Evolutionary conservation across 2,329 filamentous ascomycete species (phyloP).

Genomic region (Nemania sp.): DNA sequence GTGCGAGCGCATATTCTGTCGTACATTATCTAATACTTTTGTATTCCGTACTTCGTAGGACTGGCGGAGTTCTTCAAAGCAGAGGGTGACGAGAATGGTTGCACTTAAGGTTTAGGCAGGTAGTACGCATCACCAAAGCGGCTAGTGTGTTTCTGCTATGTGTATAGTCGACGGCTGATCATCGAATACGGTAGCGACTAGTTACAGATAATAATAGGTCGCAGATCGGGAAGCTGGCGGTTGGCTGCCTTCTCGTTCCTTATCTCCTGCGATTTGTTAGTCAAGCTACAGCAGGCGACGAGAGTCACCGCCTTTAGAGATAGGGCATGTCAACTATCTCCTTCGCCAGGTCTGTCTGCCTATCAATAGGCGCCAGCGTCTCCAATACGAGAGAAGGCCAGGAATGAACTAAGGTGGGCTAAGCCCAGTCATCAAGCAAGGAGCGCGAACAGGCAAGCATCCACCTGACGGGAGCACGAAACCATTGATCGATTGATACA

Average conservation of each 20-base stretch:
- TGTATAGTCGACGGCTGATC: neutral
- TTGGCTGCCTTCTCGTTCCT: neutral
- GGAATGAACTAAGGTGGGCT: slow-evolving; percentile 1
- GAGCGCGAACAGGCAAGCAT: neutral
- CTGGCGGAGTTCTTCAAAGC: slow-evolving; percentile 1
- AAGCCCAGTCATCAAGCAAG: neutral
- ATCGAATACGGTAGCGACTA: neutral
- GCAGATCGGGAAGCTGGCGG: neutral
- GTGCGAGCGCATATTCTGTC: no score
- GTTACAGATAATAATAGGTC: neutral
- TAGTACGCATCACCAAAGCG: slow-evolving; percentile 6
- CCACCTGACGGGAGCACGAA: slow-evolving; percentile 18
- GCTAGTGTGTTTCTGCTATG: slow-evolving; percentile 1
- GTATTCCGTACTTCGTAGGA: no score
- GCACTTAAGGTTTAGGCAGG: neutral
- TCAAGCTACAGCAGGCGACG: neutral
- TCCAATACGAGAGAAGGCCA: slow-evolving; percentile 7
- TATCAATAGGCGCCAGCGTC: slow-evolving; percentile 5
- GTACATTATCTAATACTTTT: no score
- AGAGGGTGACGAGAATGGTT: slow-evolving; percentile 6
- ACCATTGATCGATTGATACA: neutral
- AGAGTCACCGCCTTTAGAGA: neutral
- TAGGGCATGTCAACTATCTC: neutral
- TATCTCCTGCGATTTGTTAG: slow-evolving; percentile 16
- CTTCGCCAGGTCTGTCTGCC: neutral